Evolutionary conservation across 106 monocot genomes (phyloP).

Genomic region (Xerophyta viscosa): DNA sequence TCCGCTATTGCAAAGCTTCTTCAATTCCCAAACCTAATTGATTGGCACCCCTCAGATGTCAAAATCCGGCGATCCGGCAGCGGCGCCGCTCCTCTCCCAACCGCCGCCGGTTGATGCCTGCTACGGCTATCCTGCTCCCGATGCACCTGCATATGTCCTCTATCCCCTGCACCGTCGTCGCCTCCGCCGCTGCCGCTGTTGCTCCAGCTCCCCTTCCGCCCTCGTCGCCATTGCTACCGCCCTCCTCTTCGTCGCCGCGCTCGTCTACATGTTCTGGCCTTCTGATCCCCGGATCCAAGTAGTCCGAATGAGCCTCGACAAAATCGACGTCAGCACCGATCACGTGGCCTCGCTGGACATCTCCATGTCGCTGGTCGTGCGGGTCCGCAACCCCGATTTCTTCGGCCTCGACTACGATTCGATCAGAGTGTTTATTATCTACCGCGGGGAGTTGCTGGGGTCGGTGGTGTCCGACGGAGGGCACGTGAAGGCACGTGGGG

Average conservation of each 20-base stretch:
- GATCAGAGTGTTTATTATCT: constrained; percentile 35
- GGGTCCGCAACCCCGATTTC: constrained; percentile 63
- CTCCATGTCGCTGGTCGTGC: constrained; percentile 33
- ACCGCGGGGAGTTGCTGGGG: constrained; percentile 58
- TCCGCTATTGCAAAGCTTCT: too few species aligned
- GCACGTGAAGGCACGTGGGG: constrained; percentile 52
- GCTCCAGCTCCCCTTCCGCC: too few species aligned
- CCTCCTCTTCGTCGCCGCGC: constrained; percentile 10
- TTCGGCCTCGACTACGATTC: constrained; percentile 52
- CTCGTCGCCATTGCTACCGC: background rate
- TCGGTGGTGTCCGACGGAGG: constrained; percentile 39
- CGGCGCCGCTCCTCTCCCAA: too few species aligned
- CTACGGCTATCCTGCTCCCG: too few species aligned
- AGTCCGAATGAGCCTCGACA: constrained; percentile 47
- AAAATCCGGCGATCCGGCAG: too few species aligned
- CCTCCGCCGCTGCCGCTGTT: background rate
- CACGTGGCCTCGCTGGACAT: constrained; percentile 31
- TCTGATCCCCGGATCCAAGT: constrained; percentile 46
- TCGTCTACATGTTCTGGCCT: constrained; percentile 59
- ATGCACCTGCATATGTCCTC: too few species aligned
- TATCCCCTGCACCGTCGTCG: too few species aligned
- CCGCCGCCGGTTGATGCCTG: too few species aligned
- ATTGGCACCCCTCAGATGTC: too few species aligned
- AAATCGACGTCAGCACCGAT: constrained; percentile 25
- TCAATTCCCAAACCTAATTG: too few species aligned